Conservation (phyloP, 768 basidiomycete species). For the Lentinula sp. region DNA sequence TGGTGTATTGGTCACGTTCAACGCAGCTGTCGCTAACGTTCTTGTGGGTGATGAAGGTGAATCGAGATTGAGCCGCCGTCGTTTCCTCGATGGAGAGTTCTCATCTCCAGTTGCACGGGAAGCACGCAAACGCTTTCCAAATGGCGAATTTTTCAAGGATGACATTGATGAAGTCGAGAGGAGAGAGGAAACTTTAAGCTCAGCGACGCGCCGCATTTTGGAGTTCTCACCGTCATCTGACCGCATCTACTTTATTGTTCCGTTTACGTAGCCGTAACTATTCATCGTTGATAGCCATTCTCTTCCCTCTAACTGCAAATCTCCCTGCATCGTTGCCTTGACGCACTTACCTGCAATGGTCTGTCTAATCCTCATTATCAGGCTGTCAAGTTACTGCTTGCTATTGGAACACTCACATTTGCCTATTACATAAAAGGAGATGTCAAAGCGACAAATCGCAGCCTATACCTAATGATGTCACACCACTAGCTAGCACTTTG, state of each 20-base stretch:
- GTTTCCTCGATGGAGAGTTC: constrained; percentile 41
- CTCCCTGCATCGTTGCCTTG: too few relatives aligned
- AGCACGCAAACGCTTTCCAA: constrained; percentile 74
- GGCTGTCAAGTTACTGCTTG: too few relatives aligned
- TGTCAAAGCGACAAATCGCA: not conserved
- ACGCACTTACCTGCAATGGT: too few relatives aligned
- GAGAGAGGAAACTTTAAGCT: not conserved
- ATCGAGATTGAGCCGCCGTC: constrained; percentile 41
- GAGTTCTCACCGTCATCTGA: not conserved
- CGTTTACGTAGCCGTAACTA: too few relatives aligned
- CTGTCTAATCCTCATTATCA: too few relatives aligned
- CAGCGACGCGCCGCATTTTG: not conserved
- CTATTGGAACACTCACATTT: too few relatives aligned
- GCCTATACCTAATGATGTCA: not conserved
- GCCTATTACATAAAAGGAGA: not conserved
- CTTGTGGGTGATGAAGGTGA: constrained; percentile 28
- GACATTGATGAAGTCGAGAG: constrained; percentile 38
- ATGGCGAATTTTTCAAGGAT: constrained; percentile 77
- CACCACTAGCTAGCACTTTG: not conserved
- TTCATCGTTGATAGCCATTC: too few relatives aligned
- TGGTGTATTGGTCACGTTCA: constrained; percentile 23
- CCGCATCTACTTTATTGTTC: not conserved
- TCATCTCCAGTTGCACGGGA: constrained; percentile 58
- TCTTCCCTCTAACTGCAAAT: too few relatives aligned
- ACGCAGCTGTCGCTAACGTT: constrained; percentile 40